Evolutionary conservation across 495 filamentous ascomycete species (phyloP).

Genomic region (Hypoxylon lienhwacheense): DNA sequence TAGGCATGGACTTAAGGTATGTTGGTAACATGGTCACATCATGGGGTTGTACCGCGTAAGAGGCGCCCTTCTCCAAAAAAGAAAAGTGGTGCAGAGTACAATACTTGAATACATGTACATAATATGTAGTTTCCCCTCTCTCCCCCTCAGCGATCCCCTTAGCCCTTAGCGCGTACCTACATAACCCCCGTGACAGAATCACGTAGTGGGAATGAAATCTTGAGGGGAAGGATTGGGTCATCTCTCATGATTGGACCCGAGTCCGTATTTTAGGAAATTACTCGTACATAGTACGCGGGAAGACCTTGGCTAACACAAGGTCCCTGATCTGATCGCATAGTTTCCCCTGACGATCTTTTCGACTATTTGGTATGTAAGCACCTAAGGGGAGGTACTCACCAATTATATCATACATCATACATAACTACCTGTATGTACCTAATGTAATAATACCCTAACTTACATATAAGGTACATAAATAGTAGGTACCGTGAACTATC

Average conservation of each 20-base stretch:
- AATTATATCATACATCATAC: no score
- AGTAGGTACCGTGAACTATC: no score
- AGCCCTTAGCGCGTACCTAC: slow-evolving; percentile 26
- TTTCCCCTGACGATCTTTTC: slow-evolving; percentile 20
- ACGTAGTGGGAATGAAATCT: slow-evolving; percentile 9
- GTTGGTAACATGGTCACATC: slow-evolving; percentile 24
- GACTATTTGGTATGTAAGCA: neutral
- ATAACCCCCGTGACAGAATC: slow-evolving; percentile 30
- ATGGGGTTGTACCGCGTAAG: slow-evolving; percentile 12
- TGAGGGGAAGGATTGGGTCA: slow-evolving; percentile 2
- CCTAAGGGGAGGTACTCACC: no score
- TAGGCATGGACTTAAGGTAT: no score
- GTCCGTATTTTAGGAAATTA: slow-evolving; percentile 10
- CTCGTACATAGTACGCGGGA: no score
- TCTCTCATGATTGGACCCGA: slow-evolving; percentile 16
- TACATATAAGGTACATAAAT: no score
- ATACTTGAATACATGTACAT: no score
- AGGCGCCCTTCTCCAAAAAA: slow-evolving; percentile 15
- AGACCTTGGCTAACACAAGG: neutral
- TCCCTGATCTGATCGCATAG: neutral
- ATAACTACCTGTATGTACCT: no score
- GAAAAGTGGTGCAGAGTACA: no score
- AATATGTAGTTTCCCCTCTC: no score
- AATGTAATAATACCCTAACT: no score
- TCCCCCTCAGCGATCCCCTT: slow-evolving; percentile 21